Conservation (phyloP, 192 early-diverging fungal species). For the Globomyces pollinis-pini region DNA sequence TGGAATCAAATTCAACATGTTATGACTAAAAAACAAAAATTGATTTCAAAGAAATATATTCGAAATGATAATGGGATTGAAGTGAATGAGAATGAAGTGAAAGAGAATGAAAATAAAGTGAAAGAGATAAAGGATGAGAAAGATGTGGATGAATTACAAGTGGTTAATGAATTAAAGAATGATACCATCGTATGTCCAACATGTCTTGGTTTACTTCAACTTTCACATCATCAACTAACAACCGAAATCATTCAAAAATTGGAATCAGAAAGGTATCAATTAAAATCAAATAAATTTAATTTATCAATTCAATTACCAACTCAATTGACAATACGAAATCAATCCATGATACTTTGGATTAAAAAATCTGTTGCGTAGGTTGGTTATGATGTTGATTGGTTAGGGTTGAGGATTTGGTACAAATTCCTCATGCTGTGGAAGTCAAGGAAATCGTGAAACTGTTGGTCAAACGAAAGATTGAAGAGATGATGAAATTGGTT, state of each 20-base stretch:
- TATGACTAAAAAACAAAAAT: too few relatives aligned
- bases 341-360: slow-evolving; percentile 3
- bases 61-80: too few relatives aligned
- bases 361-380: neutral
- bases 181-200: slow-evolving; percentile 21
- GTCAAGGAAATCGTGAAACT: slow-evolving; percentile 55
- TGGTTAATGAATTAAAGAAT: neutral
- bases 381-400: neutral
- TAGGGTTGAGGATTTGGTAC: too few relatives aligned
- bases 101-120: neutral
- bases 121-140: too few relatives aligned
- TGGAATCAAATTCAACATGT: too few relatives aligned
- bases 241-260: neutral
- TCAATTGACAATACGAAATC: slow-evolving; percentile 32
- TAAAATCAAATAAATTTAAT: slow-evolving; percentile 17
- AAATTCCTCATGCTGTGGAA: slow-evolving; percentile 21
- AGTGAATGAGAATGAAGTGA: neutral
- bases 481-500: slow-evolving; percentile 17
- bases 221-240: slow-evolving; percentile 6
- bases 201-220: slow-evolving; percentile 33
- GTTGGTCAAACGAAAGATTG: slow-evolving; percentile 32
- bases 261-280: slow-evolving; percentile 3
- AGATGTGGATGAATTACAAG: neutral
- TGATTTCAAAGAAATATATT: too few relatives aligned
- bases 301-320: slow-evolving; percentile 25